Percentiles rank a stretch among this genome's conserved stretches.
Conservation (phyloP, 2,329 filamentous ascomycete genomes). For the Fusarium dlaminii region DNA sequence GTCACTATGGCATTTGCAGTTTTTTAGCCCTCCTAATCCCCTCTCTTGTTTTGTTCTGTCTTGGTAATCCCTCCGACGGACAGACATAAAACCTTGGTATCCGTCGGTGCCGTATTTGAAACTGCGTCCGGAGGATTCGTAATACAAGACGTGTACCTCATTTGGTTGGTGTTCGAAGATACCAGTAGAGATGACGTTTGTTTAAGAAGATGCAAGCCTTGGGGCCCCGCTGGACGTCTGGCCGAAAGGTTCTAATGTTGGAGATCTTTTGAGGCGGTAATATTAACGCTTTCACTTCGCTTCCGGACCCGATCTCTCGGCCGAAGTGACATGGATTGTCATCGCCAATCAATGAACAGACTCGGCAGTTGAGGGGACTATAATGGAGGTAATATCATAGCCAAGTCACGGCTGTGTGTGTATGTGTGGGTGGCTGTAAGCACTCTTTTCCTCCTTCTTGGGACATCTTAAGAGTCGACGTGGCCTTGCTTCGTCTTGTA, state of each 20-base stretch:
- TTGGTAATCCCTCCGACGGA: constrained; percentile 16
- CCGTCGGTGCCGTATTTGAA: not conserved
- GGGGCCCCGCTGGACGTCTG: not conserved
- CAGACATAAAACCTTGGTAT: not conserved
- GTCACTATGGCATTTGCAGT: not conserved
- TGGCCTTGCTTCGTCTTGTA: not conserved
- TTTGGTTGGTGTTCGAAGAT: not conserved
- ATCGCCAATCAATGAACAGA: not conserved
- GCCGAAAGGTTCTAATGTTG: not conserved
- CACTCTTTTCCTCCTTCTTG: not conserved
- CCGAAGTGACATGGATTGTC: not conserved
- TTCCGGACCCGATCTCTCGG: not conserved
- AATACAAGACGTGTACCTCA: not conserved
- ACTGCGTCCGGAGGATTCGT: not conserved
- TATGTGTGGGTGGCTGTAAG: not conserved
- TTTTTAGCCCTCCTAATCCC: not conserved
- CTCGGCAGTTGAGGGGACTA: not conserved
- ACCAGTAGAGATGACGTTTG: not conserved
- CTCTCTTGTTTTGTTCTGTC: not conserved
- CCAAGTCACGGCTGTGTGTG: not conserved
- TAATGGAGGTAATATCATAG: not conserved
- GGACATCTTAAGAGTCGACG: not conserved
- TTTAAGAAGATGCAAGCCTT: not conserved
- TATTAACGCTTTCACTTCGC: not conserved
- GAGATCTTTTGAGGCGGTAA: not conserved